A percentile compares a stretch with the other conserved stretches of the same genome.
These are phyloP conservation scores for Penicillium sclerotiorum DNA, from an alignment of 2,329 filamentous ascomycete species.

Conservation along the genomic window DNA sequence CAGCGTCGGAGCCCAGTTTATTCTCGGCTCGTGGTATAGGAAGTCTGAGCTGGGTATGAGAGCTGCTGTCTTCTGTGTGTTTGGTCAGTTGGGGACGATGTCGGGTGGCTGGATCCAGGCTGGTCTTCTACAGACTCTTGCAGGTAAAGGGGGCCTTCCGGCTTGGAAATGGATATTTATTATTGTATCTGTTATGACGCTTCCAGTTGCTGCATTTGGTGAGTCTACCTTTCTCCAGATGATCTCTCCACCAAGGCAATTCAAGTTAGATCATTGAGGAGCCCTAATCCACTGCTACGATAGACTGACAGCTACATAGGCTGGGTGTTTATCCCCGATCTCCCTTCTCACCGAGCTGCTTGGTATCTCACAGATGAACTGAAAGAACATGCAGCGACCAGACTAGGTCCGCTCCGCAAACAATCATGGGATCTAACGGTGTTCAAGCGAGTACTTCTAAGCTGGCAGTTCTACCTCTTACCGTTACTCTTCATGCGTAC, in stretches of 20 bases:
- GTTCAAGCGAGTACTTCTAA: conserved; percentile 39
- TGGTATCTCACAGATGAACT: conserved; percentile 41
- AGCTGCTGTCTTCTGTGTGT: conserved; percentile 39
- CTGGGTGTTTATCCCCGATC: conserved; percentile 50
- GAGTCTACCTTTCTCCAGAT: neutral
- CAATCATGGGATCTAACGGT: conserved; percentile 33
- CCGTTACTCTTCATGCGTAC: conserved; percentile 51
- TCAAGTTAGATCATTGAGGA: too few species aligned
- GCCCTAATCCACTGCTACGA: neutral
- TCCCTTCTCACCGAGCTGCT: conserved; percentile 46
- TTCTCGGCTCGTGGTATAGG: conserved; percentile 51
- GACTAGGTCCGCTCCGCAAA: conserved; percentile 38
- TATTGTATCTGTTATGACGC: conserved; percentile 47
- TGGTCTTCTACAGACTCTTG: conserved; percentile 40
- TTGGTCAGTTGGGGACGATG: conserved; percentile 49
- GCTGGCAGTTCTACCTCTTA: conserved; percentile 52
- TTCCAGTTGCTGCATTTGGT: conserved; percentile 48
- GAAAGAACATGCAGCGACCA: conserved; percentile 40
- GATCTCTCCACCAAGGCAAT: too few species aligned
- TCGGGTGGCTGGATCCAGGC: conserved; percentile 52
- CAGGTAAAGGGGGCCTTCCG: conserved; percentile 39
- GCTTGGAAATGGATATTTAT: conserved; percentile 51
- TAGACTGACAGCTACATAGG: conserved; percentile 27
- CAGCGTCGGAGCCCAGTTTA: conserved; percentile 49
- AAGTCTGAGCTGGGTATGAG: conserved; percentile 46